Base-by-base conservation (phyloP, 768 basidiomycete species). In the Boletus sensibilis region DNA sequence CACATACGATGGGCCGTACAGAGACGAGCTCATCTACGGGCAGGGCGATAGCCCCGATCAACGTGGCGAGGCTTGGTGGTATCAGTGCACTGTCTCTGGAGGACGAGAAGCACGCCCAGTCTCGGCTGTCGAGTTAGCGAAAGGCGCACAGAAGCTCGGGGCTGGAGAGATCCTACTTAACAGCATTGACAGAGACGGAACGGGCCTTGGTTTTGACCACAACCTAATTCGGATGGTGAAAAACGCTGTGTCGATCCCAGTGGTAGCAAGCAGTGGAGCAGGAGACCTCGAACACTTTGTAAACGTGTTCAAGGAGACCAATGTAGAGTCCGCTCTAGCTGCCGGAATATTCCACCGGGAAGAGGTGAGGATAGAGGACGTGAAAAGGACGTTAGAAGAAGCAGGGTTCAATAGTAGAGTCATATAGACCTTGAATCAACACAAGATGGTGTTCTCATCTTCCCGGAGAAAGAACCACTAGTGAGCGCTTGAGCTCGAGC, bases 311-410 rank as follows among this genome's bases (percentile, higher is more conserved):
- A 67, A 76, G 54, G 72, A 81, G 63, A 94, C 94, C 4, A 80
- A 76, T 4, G 94, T 87, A 2, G 94, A 96, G 72, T 93, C 97
- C 43, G 97, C 90, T 2, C 74, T 99, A 54, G 97, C 97, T 11
- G 97, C 97, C 12, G 97, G 97, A 2, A 97, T 98, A 62, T 99
- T 99, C 73, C 97, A 99, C 72, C 77, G 97, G 33, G 82, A 79
- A 44, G 90, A 98, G 70, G 96, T 99, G 5, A 78, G 74, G 40
- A 95, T 99, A 58, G 73, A 74, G 44, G 86, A 90, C 47, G 90
- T 98, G 53, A 99, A 98, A 74, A 72, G 73, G 41, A 72, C 77
- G 2, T 65, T 92, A 59, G 65, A 64, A 35, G 64, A 59, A 5
- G 78, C 78, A 13, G 74, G 74, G 1, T 79, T 90, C 50, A 82